phyloP scores from a whole-genome alignment of 202 grass and related monocot genomes.

The Panicum virgatum region DNA sequence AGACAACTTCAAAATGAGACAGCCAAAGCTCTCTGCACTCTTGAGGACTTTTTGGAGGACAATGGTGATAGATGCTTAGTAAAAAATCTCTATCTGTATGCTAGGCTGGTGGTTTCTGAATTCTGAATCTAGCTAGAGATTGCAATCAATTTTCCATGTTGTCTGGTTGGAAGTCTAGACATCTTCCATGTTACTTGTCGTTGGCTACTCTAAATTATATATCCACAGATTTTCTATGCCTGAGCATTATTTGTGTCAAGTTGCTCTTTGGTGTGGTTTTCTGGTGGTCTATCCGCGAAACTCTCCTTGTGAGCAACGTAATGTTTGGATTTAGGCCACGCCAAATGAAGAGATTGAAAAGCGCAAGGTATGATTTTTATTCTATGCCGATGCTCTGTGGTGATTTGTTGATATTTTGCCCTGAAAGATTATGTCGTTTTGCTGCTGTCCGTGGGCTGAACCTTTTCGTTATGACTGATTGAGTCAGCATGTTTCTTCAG shows the following conservation, averaged over 20 bases:
- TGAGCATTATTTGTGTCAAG: not conserved
- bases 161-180: not conserved
- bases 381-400: no score
- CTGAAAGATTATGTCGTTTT: no score
- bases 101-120: constrained; percentile 40
- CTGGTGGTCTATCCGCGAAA: not conserved
- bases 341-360: not conserved
- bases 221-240: not conserved
- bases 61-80: constrained; percentile 18
- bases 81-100: constrained; percentile 5
- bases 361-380: no score
- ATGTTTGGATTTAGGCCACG: not conserved
- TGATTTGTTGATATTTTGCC: no score
- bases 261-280: not conserved
- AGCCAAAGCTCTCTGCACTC: not conserved
- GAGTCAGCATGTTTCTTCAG: no score
- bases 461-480: no score
- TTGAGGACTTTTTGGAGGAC: constrained; percentile 17
- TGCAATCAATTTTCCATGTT: constrained; percentile 37
- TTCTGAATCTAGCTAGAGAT: constrained; percentile 34
- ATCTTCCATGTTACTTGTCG: constrained; percentile 20
- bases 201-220: constrained; percentile 11
- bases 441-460: no score
- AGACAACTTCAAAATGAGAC: constrained; percentile 51
- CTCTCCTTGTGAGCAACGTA: not conserved